Evolutionary conservation across 192 early-diverging fungal species (phyloP), one percentile per base, ranked within the genome.

Genomic region (Coemansia sp.): DNA sequence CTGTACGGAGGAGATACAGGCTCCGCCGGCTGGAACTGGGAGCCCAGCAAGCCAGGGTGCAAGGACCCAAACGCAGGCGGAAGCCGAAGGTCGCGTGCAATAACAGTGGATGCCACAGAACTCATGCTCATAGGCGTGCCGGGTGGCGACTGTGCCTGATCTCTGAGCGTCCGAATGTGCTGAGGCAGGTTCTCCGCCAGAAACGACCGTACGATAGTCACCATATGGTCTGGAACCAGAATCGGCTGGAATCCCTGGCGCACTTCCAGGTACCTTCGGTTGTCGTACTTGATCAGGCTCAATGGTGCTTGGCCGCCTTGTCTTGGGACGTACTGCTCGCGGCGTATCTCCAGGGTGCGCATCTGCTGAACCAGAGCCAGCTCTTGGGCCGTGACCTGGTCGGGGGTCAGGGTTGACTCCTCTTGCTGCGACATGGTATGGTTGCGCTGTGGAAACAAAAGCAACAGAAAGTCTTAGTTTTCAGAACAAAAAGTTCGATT

Each of bases 231-330:
- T 0, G 76, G 76, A 0, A 79, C 71, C 56, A 79, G 22, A 40
- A 79, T 79, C 0, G 76, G 76, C 54, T 56, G 33, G 11, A 63
- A 67, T 4, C 64, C 67, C 14, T 63, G 50, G 33, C 65, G 61
- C 41, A 79, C 66, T 63, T 79, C 76, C 10, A 79, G 67, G 17
- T 66, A 79, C 36, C 50, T 62, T 23, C 71, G 70, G 15, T 45
- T 42, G 3, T 67, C 68, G 25, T 60, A 41, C 33, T 23, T 67
- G 25, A 79, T 34, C 42, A 79, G 38, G 19, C 64, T 62, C 45
- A 79, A 10, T 0, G 71, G 67, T 20, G 54, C 46, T 3, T 48
- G 61, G 11, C 65, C 25, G 3, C 62, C 67, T 7, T 45, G 32
- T 11, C 25, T 40, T 14, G 32, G 66, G 4, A 25, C n/a, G 35